Conservation (phyloP, 2,329 filamentous ascomycete species). For the Sporothrix pallida region DNA sequence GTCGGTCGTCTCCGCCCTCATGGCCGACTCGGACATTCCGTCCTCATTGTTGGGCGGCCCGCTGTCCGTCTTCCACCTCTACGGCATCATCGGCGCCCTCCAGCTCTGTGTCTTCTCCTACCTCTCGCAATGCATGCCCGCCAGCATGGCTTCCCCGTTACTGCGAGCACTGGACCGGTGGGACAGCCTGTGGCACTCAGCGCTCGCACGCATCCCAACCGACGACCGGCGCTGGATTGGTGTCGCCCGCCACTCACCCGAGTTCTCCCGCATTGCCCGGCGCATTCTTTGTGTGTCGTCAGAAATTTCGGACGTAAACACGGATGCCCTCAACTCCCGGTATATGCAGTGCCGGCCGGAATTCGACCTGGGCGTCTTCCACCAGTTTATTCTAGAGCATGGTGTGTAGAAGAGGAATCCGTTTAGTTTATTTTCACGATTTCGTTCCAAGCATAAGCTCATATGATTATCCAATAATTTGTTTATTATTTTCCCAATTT, state of each 20-base stretch:
- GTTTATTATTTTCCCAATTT: too few species aligned
- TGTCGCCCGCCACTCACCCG: constrained; percentile 1
- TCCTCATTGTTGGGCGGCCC: too few species aligned
- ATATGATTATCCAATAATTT: too few species aligned
- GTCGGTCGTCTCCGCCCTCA: not conserved
- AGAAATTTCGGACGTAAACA: not conserved
- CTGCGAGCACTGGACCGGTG: not conserved
- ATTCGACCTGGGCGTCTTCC: constrained; percentile 18
- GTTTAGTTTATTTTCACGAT: too few species aligned
- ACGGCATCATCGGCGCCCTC: constrained; percentile 3
- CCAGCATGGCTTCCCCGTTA: not conserved
- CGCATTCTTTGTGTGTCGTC: not conserved
- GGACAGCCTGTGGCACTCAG: not conserved
- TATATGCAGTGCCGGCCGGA: constrained; percentile 1
- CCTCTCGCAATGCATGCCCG: not conserved
- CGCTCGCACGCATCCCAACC: not conserved
- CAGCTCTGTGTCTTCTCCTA: constrained; percentile 6
- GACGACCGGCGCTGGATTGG: constrained; percentile 11
- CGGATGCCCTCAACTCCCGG: not conserved
- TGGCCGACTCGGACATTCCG: not conserved
- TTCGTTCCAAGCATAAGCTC: too few species aligned
- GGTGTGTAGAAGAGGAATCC: not conserved
- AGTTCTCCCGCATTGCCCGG: constrained; percentile 2
- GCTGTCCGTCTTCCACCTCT: constrained; percentile 12
- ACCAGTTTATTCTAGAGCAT: not conserved